Base-by-base conservation (phyloP, 2,329 filamentous ascomycete genomes). In the Curvularia lunata region DNA sequence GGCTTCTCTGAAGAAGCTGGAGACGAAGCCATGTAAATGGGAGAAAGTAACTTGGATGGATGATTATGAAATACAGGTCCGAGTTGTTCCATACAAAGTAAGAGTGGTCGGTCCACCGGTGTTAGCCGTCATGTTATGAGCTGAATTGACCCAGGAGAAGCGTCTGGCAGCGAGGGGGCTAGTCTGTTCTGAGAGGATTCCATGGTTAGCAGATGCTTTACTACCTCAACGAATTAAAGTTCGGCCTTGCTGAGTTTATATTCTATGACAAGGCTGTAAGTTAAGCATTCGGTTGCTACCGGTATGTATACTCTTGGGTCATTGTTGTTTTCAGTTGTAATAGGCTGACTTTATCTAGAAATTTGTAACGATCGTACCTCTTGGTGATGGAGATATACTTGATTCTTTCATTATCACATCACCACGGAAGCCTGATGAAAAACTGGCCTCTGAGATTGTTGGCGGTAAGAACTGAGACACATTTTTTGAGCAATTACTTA, bases 341-440 rank as follows among this genome's bases (percentile, higher is more conserved):
- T 7, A 34, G 41, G 6, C 52, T 65, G 19, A 66, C 19, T 4
- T 5, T 1, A 10, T 13, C 7, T 30, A 69, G 67, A 70, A 62
- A 28, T 25, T 66, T 2, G 57, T 62, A 5, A n/a, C n/a, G n/a
- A 56, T 67, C 2, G 61, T 71, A 64, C 59, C 60, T 0, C 52
- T 70, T n/a, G 52, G 56, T 9, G 57, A 51, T 32, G 53, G 61
- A 6, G 57, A 63, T n/a, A 48, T 61, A 3, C 42, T 47, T 9
- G 63, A 52, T 0, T n/a, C 64, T 25, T 69, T 67, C 30, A 65
- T 65, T 43, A 69, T 71, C 25, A 54, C 66, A 45, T 3, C 67
- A 25, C 23, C 23, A 25, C 6, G 23, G 23, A 25, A 25, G 6
- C 23, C 23, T 6, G 23, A 25, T 6, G 2, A 25, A 25, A 25